Evolutionary conservation across 768 basidiomycete species (phyloP).

Genomic region (Coprinellus aureogranulatus): DNA sequence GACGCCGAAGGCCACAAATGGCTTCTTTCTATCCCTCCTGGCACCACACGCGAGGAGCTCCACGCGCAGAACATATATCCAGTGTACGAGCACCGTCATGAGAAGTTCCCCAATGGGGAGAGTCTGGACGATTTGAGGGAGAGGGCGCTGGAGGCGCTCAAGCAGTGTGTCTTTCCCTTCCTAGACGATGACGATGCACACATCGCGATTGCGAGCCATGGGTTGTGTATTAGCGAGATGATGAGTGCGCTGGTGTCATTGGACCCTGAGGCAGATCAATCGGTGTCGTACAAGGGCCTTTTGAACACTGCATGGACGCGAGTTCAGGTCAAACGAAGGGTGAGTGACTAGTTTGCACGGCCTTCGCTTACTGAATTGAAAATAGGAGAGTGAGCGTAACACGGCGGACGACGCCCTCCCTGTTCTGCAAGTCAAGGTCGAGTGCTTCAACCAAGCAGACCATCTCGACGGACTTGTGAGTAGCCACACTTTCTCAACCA

Average conservation of each 20-base stretch:
- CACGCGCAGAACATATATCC: conserved; percentile 55
- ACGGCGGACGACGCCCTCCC: conserved; percentile 22
- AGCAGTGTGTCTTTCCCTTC: conserved; percentile 57
- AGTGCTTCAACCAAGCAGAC: conserved; percentile 33
- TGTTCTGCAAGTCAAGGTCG: conserved; percentile 32
- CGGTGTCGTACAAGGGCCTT: conserved; percentile 44
- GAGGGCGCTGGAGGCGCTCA: conserved; percentile 52
- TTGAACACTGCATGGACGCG: conserved; percentile 77
- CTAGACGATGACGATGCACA: conserved; percentile 41
- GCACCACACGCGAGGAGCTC: conserved; percentile 40
- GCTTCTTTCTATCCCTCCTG: conserved; percentile 29
- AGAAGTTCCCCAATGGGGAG: conserved; percentile 68
- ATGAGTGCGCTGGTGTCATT: conserved; percentile 52
- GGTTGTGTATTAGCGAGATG: conserved; percentile 65
- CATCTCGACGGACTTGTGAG: conserved; percentile 32
- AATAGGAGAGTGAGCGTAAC: neutral
- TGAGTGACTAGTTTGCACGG: too few relatives aligned
- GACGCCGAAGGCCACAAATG: conserved; percentile 66
- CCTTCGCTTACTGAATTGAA: too few relatives aligned
- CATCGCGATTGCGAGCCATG: conserved; percentile 72
- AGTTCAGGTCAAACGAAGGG: conserved; percentile 47
- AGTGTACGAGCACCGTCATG: conserved; percentile 40
- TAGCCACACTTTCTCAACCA: neutral
- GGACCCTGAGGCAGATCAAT: conserved; percentile 44
- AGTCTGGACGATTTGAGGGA: conserved; percentile 58